Conservation (phyloP, 331 rosid species). For the Rosa hybrid region DNA sequence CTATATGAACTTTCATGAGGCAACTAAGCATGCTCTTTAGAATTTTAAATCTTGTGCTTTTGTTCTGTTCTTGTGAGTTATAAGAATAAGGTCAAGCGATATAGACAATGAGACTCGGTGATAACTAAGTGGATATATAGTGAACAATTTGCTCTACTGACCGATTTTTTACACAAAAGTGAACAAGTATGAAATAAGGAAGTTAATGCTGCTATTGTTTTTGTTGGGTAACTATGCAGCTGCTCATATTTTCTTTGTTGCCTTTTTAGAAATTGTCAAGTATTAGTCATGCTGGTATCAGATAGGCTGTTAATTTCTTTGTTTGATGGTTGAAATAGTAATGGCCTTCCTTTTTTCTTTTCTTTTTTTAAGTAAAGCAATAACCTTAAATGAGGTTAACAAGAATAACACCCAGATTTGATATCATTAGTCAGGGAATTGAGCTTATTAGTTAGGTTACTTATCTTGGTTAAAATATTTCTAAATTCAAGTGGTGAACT, state of each 20-base stretch:
- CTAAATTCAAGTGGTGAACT: conserved; percentile 27
- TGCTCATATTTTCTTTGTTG: neutral
- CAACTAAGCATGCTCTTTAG: neutral
- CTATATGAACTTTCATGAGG: neutral
- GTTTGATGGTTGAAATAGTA: no score
- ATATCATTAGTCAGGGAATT: no score
- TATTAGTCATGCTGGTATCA: neutral
- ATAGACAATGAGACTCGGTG: neutral
- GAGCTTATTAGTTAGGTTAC: no score
- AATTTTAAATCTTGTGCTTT: neutral
- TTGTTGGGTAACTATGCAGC: neutral
- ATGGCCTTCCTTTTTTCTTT: no score
- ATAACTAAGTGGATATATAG: neutral
- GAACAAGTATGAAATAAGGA: neutral
- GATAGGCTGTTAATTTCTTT: neutral
- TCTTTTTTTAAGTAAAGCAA: no score
- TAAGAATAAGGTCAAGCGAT: neutral
- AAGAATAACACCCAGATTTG: no score
- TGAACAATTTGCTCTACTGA: no score
- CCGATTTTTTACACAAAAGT: neutral
- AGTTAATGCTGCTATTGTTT: neutral
- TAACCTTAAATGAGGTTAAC: no score
- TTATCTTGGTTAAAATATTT: conserved; percentile 18
- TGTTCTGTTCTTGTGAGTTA: neutral
- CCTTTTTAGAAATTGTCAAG: neutral